These are phyloP conservation scores for Microbotryomycetes sp. DNA, from an alignment of 1,284 basidiomycete genomes.

Conservation along the genomic window DNA sequence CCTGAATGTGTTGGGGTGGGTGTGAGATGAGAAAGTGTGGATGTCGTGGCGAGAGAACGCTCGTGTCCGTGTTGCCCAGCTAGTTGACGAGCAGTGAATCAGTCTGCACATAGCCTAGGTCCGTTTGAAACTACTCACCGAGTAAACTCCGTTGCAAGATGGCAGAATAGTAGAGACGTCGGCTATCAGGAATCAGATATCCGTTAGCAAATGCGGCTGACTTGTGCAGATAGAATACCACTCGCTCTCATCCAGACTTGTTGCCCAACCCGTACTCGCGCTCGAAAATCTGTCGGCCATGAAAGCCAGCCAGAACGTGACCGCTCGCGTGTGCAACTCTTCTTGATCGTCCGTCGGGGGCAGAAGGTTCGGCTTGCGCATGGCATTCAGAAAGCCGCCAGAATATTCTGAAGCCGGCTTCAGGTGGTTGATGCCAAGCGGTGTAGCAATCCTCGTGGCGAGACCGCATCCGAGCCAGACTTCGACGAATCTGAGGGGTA, in stretches of 20 bases:
- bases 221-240: neutral
- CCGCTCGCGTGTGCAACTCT: constrained; percentile 13
- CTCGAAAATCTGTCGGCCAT: constrained; percentile 25
- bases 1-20: constrained; percentile 25
- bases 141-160: neutral
- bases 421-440: constrained; percentile 48
- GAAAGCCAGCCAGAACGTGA: constrained; percentile 28
- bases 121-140: neutral
- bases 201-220: too few species aligned
- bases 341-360: constrained; percentile 14
- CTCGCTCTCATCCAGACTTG: constrained; percentile 22
- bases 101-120: neutral
- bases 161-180: constrained; percentile 33
- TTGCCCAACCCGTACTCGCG: constrained; percentile 32
- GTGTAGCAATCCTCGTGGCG: constrained; percentile 72
- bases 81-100: neutral
- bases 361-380: constrained; percentile 14
- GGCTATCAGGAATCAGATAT: neutral
- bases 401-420: constrained; percentile 1
- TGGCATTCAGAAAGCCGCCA: neutral
- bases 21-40: constrained; percentile 31
- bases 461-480: constrained; percentile 81
- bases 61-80: constrained; percentile 5
- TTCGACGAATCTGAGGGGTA: constrained; percentile 57
- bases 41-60: constrained; percentile 22